Conservation (phyloP, 2,329 filamentous ascomycete species). For the Nemania sp. region DNA sequence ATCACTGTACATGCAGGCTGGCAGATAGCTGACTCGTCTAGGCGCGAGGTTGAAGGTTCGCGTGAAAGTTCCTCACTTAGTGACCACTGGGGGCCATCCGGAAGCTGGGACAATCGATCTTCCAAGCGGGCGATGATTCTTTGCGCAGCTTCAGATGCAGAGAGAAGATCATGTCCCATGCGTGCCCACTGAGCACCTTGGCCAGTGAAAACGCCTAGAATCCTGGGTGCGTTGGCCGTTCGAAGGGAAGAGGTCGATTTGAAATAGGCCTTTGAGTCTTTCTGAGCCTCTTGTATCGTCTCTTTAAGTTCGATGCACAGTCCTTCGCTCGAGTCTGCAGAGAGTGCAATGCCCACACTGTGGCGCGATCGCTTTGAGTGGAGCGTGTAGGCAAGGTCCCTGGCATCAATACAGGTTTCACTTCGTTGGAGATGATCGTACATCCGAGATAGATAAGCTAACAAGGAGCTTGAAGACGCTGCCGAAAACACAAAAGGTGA, state of each 20-base stretch:
- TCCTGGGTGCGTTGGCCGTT: slow-evolving; percentile 13
- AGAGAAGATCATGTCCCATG: slow-evolving; percentile 36
- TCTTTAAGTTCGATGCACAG: not conserved
- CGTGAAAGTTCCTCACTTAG: slow-evolving; percentile 31
- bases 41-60: slow-evolving; percentile 32
- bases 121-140: too few species aligned
- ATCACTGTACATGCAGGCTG: slow-evolving; percentile 39
- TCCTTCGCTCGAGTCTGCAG: too few species aligned
- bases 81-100: slow-evolving; percentile 37
- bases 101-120: slow-evolving; percentile 23
- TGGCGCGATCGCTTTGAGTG: too few species aligned
- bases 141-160: not conserved
- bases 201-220: slow-evolving; percentile 35
- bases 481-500: too few species aligned
- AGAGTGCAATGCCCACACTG: too few species aligned
- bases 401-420: too few species aligned
- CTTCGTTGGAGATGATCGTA: too few species aligned
- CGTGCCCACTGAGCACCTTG: slow-evolving; percentile 38
- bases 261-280: too few species aligned
- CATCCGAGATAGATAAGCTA: too few species aligned
- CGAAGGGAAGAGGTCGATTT: not conserved
- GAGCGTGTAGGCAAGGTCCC: too few species aligned
- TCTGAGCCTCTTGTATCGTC: not conserved
- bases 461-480: too few species aligned
- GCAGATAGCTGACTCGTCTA: slow-evolving; percentile 34